Evolutionary conservation across 2,329 filamentous ascomycete genomes (phyloP), one percentile per base, ranked within the genome.

Genomic region (Calonectria crousiana): DNA sequence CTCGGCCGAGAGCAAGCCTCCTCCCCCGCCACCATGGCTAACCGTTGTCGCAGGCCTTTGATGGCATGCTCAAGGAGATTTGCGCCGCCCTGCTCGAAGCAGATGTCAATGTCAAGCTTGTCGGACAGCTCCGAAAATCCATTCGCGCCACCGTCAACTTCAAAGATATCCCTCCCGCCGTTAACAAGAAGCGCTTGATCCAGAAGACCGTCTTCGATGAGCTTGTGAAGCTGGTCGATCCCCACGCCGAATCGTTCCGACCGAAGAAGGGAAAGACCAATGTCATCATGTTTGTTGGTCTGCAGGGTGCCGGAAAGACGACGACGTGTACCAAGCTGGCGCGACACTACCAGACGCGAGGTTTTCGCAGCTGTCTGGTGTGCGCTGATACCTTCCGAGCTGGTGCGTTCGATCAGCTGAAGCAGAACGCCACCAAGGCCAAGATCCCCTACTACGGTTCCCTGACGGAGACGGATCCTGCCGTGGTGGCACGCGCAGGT

Each of bases 381-480:
- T 99, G 97, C 87, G 97, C 97, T 65, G 97, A 99, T 86, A 99
- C 97, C 32, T 99, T 99, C 89, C 95, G 97, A 87, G 97, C 97
- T 41, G 97, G 97, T 89, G 97, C 97, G 52, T 99, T 99, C 80
- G 97, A 99, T 83, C 97, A 99, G 87, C 86, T 99, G 84, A 98
- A 98, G 88, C 97, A 99, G 87, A 99, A 99, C 84, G 97, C 97
- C 1, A 98, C 95, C 41, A 99, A 98, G 85, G 97, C 97, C 66
- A 98, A 98, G 88, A 98, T 99, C 67, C 97, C 97, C 13, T 99
- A 99, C 90, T 99, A 97, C 84, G 97, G 97, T 81, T 98, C 95
- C 72, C 89, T 99, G 77, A 99, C 96, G 3, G 95, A 99, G 87
- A 98, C 96, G 10, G 97, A 99, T 82, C 97, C 97, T 0, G 95